Evolutionary conservation across 768 basidiomycete genomes (phyloP).

Genomic region (Leucocoprinus sp.): DNA sequence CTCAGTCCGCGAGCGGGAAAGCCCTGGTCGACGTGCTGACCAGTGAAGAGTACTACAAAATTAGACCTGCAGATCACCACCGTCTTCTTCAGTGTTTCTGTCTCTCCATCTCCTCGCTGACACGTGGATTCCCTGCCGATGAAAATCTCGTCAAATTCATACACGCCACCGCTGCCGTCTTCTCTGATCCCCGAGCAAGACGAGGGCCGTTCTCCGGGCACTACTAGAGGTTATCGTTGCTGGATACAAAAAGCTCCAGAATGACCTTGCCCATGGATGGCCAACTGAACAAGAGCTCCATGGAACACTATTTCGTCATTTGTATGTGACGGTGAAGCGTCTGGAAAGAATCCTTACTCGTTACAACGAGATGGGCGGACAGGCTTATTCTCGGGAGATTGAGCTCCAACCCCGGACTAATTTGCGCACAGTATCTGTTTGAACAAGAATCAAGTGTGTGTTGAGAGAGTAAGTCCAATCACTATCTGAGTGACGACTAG

Average conservation of each 20-base stretch:
- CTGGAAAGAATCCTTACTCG: conserved; percentile 5
- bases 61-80: conserved; percentile 2
- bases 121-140: conserved; percentile 5
- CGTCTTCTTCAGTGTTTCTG: conserved; percentile 11
- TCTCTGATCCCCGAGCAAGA: conserved; percentile 11
- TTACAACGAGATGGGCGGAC: conserved; percentile 7
- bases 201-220: not conserved
- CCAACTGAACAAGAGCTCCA: conserved; percentile 7
- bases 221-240: conserved; percentile 7
- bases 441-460: not conserved
- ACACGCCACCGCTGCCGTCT: conserved; percentile 10
- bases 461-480: not conserved
- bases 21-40: conserved; percentile 5
- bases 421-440: conserved; percentile 6
- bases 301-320: conserved; percentile 8
- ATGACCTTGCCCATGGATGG: not conserved
- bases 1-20: conserved; percentile 5
- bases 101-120: conserved; percentile 9
- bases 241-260: conserved; percentile 7
- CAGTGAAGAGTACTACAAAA: conserved; percentile 8
- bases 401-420: conserved; percentile 4
- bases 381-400: conserved; percentile 5
- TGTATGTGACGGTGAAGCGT: conserved; percentile 10
- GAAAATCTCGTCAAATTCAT: conserved; percentile 8
- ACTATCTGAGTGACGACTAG: not conserved